Conservation (phyloP, 495 filamentous ascomycete genomes). For the Annulohypoxylon moriforme region DNA sequence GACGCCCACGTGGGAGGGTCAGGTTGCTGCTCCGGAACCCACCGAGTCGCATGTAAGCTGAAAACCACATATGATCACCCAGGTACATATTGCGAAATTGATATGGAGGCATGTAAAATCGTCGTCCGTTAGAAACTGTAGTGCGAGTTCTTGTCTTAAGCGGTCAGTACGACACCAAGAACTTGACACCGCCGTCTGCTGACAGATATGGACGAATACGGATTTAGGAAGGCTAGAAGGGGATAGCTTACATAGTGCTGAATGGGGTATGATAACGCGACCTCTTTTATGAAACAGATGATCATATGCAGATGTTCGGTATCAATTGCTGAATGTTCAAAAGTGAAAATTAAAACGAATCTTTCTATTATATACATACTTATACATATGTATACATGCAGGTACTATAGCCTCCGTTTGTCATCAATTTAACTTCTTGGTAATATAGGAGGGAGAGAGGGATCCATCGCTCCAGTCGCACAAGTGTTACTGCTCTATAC, state of each 20-base stretch:
- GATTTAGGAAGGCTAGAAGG: neutral
- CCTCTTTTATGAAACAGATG: conserved; percentile 15
- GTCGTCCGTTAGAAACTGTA: conserved; percentile 14
- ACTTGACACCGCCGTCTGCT: conserved; percentile 9
- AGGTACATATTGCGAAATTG: conserved; percentile 4
- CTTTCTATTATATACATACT: neutral
- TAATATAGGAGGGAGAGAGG: neutral
- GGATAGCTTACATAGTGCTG: conserved; percentile 19
- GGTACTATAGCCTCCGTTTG: neutral
- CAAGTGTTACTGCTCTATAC: conserved; percentile 2
- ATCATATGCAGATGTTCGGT: conserved; percentile 8
- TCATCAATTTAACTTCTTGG: neutral
- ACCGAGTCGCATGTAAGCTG: conserved; percentile 20
- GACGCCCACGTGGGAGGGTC: conserved; percentile 31
- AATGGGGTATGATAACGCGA: conserved; percentile 38
- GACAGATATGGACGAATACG: conserved; percentile 18
- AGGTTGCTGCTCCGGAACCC: conserved; percentile 4
- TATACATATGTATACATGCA: neutral
- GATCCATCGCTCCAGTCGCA: neutral
- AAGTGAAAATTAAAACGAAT: neutral
- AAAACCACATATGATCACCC: conserved; percentile 17
- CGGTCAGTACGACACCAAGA: conserved; percentile 12
- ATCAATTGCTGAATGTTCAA: neutral
- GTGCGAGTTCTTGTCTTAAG: conserved; percentile 1
- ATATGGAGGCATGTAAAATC: neutral